A percentile compares a stretch with the other conserved stretches of the same genome.
Evolutionary conservation across 1,284 basidiomycete species (phyloP).

Genomic region (Leccinum subfulvum): DNA sequence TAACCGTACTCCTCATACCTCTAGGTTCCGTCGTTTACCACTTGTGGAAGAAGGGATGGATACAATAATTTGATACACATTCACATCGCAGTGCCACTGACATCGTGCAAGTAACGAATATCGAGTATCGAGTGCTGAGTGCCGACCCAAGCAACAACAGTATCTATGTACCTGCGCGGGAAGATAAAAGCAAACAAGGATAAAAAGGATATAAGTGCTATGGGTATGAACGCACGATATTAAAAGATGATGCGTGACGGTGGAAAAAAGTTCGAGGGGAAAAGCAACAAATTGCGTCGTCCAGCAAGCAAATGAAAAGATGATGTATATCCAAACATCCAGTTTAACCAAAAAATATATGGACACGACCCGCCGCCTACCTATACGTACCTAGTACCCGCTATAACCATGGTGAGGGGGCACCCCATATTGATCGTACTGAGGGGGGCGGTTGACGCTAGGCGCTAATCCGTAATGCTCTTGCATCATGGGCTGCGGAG

Average conservation of each 20-base stretch:
- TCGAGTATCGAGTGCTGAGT: neutral
- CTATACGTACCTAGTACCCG: constrained; percentile 19
- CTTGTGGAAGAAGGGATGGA: constrained; percentile 22
- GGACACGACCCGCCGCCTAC: neutral
- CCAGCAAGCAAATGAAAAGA: constrained; percentile 31
- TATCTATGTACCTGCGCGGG: constrained; percentile 7
- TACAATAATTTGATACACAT: constrained; percentile 24
- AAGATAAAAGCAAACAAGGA: constrained; percentile 3
- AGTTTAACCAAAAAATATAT: neutral
- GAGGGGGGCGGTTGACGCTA: constrained; percentile 37
- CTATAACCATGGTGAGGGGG: constrained; percentile 60
- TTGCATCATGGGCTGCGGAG: constrained; percentile 62
- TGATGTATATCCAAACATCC: neutral
- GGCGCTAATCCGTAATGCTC: constrained; percentile 48
- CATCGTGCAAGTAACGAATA: constrained; percentile 9
- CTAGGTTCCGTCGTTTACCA: constrained; percentile 22
- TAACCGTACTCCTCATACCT: constrained; percentile 37
- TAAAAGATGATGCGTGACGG: constrained; percentile 2
- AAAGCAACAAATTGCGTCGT: constrained; percentile 26
- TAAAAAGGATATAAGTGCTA: constrained; percentile 2
- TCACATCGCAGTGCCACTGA: constrained; percentile 5
- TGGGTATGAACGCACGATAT: constrained; percentile 29
- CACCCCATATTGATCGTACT: constrained; percentile 53
- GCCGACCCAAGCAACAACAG: constrained; percentile 10
- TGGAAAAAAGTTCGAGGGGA: neutral